phyloP scores from a whole-genome alignment of 2,329 filamentous ascomycete genomes.

The Fusarium fracticaudum region DNA sequence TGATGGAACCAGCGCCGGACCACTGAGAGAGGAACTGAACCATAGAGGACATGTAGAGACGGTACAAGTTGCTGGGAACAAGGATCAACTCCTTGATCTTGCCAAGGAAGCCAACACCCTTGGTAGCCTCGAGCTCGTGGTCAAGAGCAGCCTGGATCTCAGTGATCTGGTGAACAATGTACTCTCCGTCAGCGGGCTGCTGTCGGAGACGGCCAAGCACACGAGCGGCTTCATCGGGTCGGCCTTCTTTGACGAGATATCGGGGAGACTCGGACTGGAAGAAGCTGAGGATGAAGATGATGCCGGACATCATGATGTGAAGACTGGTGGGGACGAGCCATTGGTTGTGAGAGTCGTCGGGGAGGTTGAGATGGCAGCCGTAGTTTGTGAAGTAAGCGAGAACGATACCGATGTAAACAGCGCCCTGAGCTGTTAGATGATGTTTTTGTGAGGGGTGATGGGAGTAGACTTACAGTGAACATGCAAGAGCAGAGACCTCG shows the following conservation, averaged over 20 bases:
- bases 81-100: slow-evolving; percentile 75
- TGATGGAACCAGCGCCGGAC: slow-evolving; percentile 78
- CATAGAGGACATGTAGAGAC: slow-evolving; percentile 73
- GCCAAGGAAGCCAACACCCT: slow-evolving; percentile 71
- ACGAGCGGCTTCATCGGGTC: slow-evolving; percentile 65
- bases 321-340: slow-evolving; percentile 77
- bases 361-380: slow-evolving; percentile 62
- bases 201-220: slow-evolving; percentile 68
- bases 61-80: slow-evolving; percentile 75
- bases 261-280: slow-evolving; percentile 76
- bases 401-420: slow-evolving; percentile 80
- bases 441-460: rapidly evolving
- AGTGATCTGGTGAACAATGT: slow-evolving; percentile 69
- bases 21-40: slow-evolving; percentile 79
- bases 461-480: slow-evolving; percentile 46
- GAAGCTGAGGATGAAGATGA: slow-evolving; percentile 77
- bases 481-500: slow-evolving; percentile 76
- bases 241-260: slow-evolving; percentile 73
- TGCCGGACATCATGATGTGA: slow-evolving; percentile 79
- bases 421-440: slow-evolving; percentile 40
- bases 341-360: slow-evolving; percentile 56
- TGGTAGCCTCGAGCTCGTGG: slow-evolving; percentile 76
- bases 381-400: slow-evolving; percentile 82
- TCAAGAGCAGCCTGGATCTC: slow-evolving; percentile 73
- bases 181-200: slow-evolving; percentile 67